A percentile compares a stretch with the other conserved stretches of the same genome.
Conservation (phyloP, 2,329 filamentous ascomycete genomes). For the Diaporthe citriasiana region DNA sequence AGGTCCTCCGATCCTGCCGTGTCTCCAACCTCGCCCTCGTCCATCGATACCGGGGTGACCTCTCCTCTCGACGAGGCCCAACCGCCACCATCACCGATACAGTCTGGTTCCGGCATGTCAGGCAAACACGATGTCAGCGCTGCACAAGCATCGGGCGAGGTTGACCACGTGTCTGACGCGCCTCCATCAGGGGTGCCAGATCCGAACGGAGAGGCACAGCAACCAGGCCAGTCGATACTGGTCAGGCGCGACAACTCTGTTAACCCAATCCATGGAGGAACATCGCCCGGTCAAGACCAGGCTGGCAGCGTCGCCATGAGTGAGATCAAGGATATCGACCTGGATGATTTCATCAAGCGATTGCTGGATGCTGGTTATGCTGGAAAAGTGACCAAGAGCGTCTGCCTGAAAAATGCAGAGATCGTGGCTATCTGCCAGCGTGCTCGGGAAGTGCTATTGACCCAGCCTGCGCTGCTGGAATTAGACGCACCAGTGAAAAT, state of each 20-base stretch:
- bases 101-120: constrained; percentile 79
- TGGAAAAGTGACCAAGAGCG: constrained; percentile 96
- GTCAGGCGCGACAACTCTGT: constrained; percentile 82
- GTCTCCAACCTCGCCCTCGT: constrained; percentile 57
- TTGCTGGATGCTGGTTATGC: constrained; percentile 95
- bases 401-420: constrained; percentile 97
- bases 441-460: constrained; percentile 89
- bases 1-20: constrained; percentile 61
- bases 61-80: constrained; percentile 66
- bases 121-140: constrained; percentile 84
- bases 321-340: constrained; percentile 90
- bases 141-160: constrained; percentile 88
- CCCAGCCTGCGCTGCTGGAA: constrained; percentile 92
- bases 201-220: constrained; percentile 70
- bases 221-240: constrained; percentile 90
- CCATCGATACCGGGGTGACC: constrained; percentile 58
- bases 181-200: constrained; percentile 79
- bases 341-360: constrained; percentile 97
- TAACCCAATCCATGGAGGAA: constrained; percentile 71
- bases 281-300: constrained; percentile 65
- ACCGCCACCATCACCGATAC: constrained; percentile 88
- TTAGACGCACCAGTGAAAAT: constrained; percentile 97
- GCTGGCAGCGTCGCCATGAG: constrained; percentile 79
- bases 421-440: constrained; percentile 94
- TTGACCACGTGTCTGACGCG: constrained; percentile 93